Evolutionary conservation across 345 rosid species (phyloP), one percentile per base, ranked within the genome.

Genomic region (Bruguiera parviflora): DNA sequence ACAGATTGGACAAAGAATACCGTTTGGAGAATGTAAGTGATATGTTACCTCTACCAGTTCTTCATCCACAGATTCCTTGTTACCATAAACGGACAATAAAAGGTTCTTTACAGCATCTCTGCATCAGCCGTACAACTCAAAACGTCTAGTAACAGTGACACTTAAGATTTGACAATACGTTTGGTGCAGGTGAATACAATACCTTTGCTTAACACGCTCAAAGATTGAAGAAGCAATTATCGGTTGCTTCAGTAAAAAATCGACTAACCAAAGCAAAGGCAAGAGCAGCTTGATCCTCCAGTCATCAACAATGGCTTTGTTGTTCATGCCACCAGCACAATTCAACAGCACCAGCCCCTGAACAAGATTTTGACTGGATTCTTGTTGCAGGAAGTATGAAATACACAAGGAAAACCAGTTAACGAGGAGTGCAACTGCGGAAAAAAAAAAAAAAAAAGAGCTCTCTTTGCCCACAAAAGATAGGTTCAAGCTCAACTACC

Each of bases 311-410:
- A 91, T 78, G 2, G 97, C 97, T 82, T 93, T 91, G 80, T 91
- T 91, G 82, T 93, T 93, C 98, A 93, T 91, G 59, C 98, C 97
- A 73, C 98, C 97, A 31, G 98, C 84, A 79, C 97, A 93, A 8
- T 93, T 93, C 81, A 93, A 69, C 62, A 93, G 80, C 66, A 82
- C 98, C 46, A 93, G 86, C n/a, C 92, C 98, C 67, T 72, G 79
- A 18, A 91, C 91, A 59, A 89, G 75, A 69, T 68, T 79, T 69
- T 27, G 70, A 60, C 73, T 70, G 20, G 88, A 64, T 64, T 85
- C 97, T 89, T 77, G 15, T 65, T 37, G 64, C 66, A 49, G 24
- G 52, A 60, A 67, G 52, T 25, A 22, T 4, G 37, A 33, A 52
- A 27, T 7, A 15, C 43, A 74, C 59, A 59, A 47, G 28, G 24